Base-by-base conservation (phyloP, 352 stramenopile genomes). In the Phytophthora pluvialis region DNA sequence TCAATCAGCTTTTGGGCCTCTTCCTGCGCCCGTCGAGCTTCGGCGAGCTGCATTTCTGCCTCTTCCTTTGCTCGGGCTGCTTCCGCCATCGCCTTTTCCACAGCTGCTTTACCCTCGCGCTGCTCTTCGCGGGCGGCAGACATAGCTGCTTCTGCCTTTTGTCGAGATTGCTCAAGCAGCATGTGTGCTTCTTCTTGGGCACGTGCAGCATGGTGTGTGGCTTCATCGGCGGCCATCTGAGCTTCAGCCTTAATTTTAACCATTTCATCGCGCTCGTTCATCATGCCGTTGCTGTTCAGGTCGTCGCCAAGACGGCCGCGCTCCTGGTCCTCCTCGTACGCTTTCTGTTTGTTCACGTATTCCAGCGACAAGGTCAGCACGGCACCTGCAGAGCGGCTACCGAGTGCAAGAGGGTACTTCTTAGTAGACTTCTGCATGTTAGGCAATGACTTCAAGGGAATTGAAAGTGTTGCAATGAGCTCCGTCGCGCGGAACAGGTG, bases 371-470 rank as follows among this genome's bases (percentile, higher is more conserved):
- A 68, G 4, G 83, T 92, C n/a, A 95, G 33, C 26, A 93, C 78
- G 5, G 85, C 85, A 43, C 87, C 85, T 21, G 85, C 70, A n/a
- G 87, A 89, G 12, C 87, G 80, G 48, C 81, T 95, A 31, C 83
- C 87, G 3, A 95, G 70, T n/a, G 85, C 85, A 7, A 95, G 70
- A 13, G 87, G 87, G 57, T 92, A 95, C 51, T 91, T 91, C 60
- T 91, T 91, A 12, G 76, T 88, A 8, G 83, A 77, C 75, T 95
- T 95, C 53, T 87, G 62, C 87, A 95, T 91, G 54, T 95, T 94
- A 0, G 87, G 83, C 33, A 95, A 54, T 25, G 87, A 92, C 65
- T 89, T 92, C 36, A 95, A 48, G 31, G 87, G 83, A 53, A 95
- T 90, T 29, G 85, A 81, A 45, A 95, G 70, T 38, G 85, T 93